phyloP scores from a whole-genome alignment of 2,329 filamentous ascomycete genomes.

The Fusarium sp. region DNA sequence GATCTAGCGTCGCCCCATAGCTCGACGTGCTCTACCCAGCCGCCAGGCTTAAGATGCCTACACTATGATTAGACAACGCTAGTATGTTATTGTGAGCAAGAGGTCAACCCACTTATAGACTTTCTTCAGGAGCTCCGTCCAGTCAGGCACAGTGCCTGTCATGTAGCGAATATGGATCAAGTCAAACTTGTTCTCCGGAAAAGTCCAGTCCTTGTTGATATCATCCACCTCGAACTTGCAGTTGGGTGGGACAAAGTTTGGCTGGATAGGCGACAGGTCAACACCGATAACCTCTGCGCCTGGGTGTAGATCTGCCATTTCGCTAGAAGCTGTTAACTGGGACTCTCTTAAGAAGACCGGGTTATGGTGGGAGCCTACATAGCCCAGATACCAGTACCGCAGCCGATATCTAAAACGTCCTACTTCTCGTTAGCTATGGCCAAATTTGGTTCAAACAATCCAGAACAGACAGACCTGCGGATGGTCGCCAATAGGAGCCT shows the following conservation, averaged over 20 bases:
- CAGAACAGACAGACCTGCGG: conserved; percentile 1
- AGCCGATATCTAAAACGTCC: conserved; percentile 19
- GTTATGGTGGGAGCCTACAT: conserved; percentile 4
- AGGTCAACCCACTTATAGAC: not conserved
- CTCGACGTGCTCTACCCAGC: not conserved
- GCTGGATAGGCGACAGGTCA: not conserved
- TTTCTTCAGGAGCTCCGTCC: not conserved
- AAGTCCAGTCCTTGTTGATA: not conserved
- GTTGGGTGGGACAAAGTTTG: not conserved
- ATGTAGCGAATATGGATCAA: conserved; percentile 2
- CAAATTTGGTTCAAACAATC: fast-evolving
- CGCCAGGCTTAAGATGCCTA: not conserved
- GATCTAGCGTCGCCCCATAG: conserved; percentile 1
- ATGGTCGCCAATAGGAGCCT: conserved; percentile 19
- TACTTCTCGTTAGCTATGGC: not conserved
- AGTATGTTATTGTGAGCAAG: no score
- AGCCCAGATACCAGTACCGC: conserved; percentile 27
- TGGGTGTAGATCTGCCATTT: not conserved
- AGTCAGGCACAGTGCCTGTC: not conserved
- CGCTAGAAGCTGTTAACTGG: not conserved
- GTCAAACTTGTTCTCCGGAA: not conserved
- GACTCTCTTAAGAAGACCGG: not conserved
- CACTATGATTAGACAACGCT: not conserved
- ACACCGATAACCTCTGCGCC: not conserved
- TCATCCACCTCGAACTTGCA: not conserved